Percentiles rank a stretch among this genome's conserved stretches.
Conservation (phyloP, 164 flowering plant genomes). For the Macadamia tetraphylla region DNA sequence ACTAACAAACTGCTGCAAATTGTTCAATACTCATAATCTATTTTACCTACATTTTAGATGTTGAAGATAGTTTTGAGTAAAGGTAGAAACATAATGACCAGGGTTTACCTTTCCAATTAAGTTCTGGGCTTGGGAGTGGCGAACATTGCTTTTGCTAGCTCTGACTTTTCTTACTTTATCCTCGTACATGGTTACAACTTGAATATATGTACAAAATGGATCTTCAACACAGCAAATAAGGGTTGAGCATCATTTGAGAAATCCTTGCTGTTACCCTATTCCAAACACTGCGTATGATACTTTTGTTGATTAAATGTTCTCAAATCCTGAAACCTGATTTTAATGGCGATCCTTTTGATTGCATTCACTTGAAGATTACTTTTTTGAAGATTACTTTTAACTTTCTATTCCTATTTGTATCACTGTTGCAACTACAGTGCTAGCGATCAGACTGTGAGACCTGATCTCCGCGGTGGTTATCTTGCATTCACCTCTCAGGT, state of each 20-base stretch:
- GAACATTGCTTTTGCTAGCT: too few relatives aligned
- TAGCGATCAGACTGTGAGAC: conserved; percentile 54
- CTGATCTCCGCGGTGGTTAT: conserved; percentile 78
- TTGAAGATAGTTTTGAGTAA: neutral
- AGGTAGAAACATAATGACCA: neutral
- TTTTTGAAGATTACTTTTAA: conserved; percentile 1
- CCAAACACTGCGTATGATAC: neutral
- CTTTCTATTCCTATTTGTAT: conserved; percentile 5
- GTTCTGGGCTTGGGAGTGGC: too few relatives aligned
- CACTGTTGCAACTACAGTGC: conserved; percentile 45
- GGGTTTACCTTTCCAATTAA: too few relatives aligned
- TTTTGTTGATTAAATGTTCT: neutral
- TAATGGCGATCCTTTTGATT: neutral
- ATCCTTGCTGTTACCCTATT: neutral
- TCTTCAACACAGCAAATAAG: neutral
- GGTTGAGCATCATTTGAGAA: neutral
- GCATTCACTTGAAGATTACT: neutral
- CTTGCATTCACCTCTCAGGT: conserved; percentile 87
- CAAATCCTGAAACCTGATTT: neutral
- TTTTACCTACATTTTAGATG: neutral
- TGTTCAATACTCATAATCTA: neutral
- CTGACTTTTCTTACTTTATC: too few relatives aligned
- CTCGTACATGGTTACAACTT: neutral
- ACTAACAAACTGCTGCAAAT: neutral
- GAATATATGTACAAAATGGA: neutral